phyloP scores from a whole-genome alignment of 2,329 filamentous ascomycete genomes.

The Colletotrichum kahawae region DNA sequence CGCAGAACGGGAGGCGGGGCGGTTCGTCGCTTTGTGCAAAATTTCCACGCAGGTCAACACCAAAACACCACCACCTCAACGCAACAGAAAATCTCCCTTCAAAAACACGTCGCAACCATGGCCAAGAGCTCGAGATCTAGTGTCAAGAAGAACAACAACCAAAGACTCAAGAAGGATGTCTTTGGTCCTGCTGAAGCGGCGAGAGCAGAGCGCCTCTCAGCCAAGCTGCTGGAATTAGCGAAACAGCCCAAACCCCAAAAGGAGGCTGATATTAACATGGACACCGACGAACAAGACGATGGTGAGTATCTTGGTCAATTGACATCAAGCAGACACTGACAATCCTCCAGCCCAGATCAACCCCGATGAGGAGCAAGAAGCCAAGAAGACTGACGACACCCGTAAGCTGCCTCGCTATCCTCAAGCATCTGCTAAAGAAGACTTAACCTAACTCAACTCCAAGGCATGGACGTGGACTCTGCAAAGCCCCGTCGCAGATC shows the following conservation, averaged over 20 bases:
- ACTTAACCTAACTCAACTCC: slow-evolving; percentile 27
- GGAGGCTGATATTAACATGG: slow-evolving; percentile 54
- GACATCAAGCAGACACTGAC: slow-evolving; percentile 10
- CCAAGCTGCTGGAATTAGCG: slow-evolving; percentile 83
- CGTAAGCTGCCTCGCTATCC: background rate
- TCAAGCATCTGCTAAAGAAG: slow-evolving; percentile 22
- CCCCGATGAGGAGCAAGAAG: slow-evolving; percentile 30
- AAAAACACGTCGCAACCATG: slow-evolving; percentile 59
- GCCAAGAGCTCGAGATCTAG: slow-evolving; percentile 86
- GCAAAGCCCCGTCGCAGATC: slow-evolving; percentile 40
- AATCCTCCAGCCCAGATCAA: slow-evolving; percentile 27
- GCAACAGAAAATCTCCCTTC: background rate
- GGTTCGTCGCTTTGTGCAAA: background rate
- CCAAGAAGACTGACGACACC: slow-evolving; percentile 30
- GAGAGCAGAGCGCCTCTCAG: slow-evolving; percentile 81
- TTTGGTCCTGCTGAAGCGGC: slow-evolving; percentile 85
- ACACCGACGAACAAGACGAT: slow-evolving; percentile 35
- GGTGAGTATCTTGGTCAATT: background rate
- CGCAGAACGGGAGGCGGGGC: slow-evolving; percentile 7
- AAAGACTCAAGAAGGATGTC: slow-evolving; percentile 77
- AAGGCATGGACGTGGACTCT: slow-evolving; percentile 64
- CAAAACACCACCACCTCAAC: background rate
- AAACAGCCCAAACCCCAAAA: slow-evolving; percentile 74
- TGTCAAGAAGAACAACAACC: slow-evolving; percentile 81
- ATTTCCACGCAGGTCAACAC: slow-evolving; percentile 2